Conservation (phyloP, 1,284 basidiomycete genomes). For the Marasmius oreades region DNA sequence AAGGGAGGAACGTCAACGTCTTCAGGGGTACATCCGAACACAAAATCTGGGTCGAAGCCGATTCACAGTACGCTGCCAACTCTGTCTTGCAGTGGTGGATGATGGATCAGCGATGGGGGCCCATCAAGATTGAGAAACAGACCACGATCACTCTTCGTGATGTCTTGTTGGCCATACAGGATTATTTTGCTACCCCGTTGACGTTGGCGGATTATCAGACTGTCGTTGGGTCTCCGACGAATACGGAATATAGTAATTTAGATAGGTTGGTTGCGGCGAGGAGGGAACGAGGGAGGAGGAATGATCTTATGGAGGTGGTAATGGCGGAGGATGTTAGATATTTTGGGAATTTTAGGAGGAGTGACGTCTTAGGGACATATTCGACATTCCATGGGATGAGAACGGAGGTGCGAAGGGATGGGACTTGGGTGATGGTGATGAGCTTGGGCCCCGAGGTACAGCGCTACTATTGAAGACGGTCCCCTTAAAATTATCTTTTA, state of each 20-base stretch:
- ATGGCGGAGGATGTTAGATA: not conserved
- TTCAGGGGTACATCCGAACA: not conserved
- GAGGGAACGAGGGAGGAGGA: not conserved
- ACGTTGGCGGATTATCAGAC: not conserved
- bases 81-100: not conserved
- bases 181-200: not conserved
- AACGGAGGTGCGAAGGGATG: not conserved
- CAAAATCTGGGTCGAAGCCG: not conserved
- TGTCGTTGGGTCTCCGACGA: not conserved
- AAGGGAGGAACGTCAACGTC: not conserved
- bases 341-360: not conserved
- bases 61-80: not conserved
- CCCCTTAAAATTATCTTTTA: no score
- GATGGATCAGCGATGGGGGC: not conserved
- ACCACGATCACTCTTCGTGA: not conserved
- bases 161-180: not conserved
- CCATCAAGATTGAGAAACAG: not conserved
- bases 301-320: not conserved
- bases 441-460: not conserved
- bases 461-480: not conserved
- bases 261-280: not conserved
- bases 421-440: not conserved
- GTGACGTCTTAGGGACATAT: not conserved
- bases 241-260: not conserved
- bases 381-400: not conserved